Base-by-base conservation (phyloP, 495 filamentous ascomycete genomes). In the Daldinia decipiens region DNA sequence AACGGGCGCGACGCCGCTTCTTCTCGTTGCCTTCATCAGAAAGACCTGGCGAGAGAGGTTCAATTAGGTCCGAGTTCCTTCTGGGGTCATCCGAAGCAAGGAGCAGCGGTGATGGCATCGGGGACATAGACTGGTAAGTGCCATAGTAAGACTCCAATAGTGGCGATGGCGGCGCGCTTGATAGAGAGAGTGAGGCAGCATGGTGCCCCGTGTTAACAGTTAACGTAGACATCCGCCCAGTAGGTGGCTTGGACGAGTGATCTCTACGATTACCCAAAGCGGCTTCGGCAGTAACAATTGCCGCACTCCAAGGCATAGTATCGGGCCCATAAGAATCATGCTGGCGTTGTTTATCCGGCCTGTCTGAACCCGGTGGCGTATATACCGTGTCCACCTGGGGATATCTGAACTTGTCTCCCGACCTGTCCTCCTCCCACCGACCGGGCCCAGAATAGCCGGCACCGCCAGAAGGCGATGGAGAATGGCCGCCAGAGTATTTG, bases 71-170 rank as follows among this genome's bases (percentile, higher is more conserved):
- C 17, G 74, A 55, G 4, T 50, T 64, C 72, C 76, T 67, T 72
- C 76, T 67, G 65, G 79, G 73, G 59, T 77, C 64, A 13, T 74
- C 63, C 12, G 75, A 57, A 24, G 85, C 78, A 1, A 85, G 79
- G 29, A 87, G 78, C 36, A 86, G 81, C 0, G 95, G 92, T 0
- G 92, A 93, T 0, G 94, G 94, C 93, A 97, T 95, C 1, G 95
- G 95, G 1, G 94, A 97, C 71, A 98, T 93, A 57, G 91, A 92
- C 79, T 99, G 95, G 75, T 96, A 99, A 1, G 94, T 97, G 6
- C 95, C 95, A 64, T 89, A 90, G 80, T 99, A 99, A 1, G 95
- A 91, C 79, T 98, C 95, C 12, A 97, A 86, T 17, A 98, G 83
- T 0, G 95, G 95, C 63, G 92, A 95, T 8, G 89, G 87, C 1